Conservation (phyloP, 2,329 filamentous ascomycete genomes). For the Colletotrichum graminicola region DNA sequence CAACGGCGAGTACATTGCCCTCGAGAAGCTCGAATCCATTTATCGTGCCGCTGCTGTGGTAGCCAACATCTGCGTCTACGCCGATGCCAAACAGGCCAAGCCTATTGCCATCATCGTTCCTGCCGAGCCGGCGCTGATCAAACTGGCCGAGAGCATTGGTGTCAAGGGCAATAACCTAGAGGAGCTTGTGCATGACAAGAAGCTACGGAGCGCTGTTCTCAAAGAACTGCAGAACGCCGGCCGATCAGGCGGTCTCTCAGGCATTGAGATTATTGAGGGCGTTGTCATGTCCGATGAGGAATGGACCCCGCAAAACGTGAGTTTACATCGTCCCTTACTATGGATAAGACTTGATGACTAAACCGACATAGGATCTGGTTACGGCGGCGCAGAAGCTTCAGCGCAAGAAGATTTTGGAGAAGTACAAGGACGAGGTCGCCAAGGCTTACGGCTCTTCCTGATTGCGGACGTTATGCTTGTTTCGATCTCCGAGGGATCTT, state of each 20-base stretch:
- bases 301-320: constrained; percentile 81
- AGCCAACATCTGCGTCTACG: constrained; percentile 69
- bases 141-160: constrained; percentile 59
- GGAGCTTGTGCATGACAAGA: constrained; percentile 75
- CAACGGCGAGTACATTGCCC: constrained; percentile 85
- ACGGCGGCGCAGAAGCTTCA: constrained; percentile 81
- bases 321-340: constrained; percentile 48
- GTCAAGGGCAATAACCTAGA: constrained; percentile 69
- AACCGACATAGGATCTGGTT: constrained; percentile 65
- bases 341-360: constrained; percentile 43
- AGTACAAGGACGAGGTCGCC: constrained; percentile 72
- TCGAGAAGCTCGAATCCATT: constrained; percentile 76
- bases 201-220: constrained; percentile 72
- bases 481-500: neutral
- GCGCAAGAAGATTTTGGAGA: constrained; percentile 73
- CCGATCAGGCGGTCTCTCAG: constrained; percentile 70
- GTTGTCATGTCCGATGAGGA: constrained; percentile 79
- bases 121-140: constrained; percentile 66
- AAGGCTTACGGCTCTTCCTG: constrained; percentile 65
- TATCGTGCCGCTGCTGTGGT: constrained; percentile 65
- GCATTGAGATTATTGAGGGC: constrained; percentile 79
- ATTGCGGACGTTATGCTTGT: neutral
- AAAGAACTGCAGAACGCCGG: constrained; percentile 74
- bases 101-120: constrained; percentile 70
- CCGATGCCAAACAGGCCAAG: constrained; percentile 63